Conservation (phyloP, 164 flowering plant species). For the Dillenia suffruticosa region DNA sequence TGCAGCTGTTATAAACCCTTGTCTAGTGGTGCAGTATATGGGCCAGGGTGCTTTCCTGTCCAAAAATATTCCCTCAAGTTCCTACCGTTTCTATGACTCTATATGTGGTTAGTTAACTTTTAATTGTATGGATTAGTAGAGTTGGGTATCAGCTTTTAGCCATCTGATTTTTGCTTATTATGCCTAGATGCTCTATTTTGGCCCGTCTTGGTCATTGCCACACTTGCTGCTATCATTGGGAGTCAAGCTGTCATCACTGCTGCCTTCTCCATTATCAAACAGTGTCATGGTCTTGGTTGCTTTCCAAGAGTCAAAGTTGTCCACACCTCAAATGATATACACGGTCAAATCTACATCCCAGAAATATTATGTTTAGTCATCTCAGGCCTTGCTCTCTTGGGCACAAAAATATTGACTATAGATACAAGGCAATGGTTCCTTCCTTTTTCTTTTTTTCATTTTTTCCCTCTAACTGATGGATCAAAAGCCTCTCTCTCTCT, state of each 20-base stretch:
- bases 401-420: no score
- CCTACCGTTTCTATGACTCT: conserved; percentile 18
- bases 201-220: conserved; percentile 13
- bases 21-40: conserved; percentile 28
- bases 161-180: no score
- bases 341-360: conserved; percentile 11
- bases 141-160: no score
- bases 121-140: no score
- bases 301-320: conserved; percentile 16
- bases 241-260: conserved; percentile 16
- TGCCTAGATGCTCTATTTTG: conserved; percentile 1
- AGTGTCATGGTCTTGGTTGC: conserved; percentile 8
- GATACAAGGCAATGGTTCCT: no score
- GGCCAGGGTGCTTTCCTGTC: conserved; percentile 31
- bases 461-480: no score
- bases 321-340: conserved; percentile 5
- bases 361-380: conserved; percentile 9
- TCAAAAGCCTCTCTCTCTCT: no score
- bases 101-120: conserved; percentile 18
- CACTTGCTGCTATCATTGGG: conserved; percentile 13
- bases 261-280: conserved; percentile 10
- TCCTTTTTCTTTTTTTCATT: no score
- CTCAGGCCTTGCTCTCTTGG: no score
- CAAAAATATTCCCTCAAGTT: conserved; percentile 7
- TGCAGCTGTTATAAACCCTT: conserved; percentile 18